Percentiles rank a stretch among this genome's conserved stretches.
Evolutionary conservation across 768 basidiomycete genomes (phyloP).

Genomic region (Rhodotorula kratochvilovae): DNA sequence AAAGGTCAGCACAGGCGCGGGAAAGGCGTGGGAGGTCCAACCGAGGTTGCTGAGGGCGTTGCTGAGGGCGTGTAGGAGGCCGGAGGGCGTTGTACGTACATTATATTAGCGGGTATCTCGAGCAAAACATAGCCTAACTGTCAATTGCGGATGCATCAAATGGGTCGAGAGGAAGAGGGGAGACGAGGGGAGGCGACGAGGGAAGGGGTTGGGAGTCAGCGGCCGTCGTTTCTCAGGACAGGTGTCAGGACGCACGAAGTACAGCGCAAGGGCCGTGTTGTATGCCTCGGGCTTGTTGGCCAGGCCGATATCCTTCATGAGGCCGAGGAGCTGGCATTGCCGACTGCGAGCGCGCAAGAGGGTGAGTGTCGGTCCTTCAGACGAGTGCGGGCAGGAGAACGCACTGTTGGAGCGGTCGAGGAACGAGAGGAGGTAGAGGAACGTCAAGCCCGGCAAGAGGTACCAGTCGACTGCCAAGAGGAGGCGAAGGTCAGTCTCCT

Average conservation of each 20-base stretch:
- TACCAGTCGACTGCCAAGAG: slow-evolving; percentile 19
- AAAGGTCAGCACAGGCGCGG: slow-evolving; percentile 44
- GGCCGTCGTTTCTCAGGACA: background rate
- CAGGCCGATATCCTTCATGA: slow-evolving; percentile 28
- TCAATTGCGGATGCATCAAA: background rate
- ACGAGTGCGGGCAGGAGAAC: background rate
- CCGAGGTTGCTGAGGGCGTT: background rate
- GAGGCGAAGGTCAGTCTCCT: no score
- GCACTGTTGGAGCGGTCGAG: slow-evolving; percentile 19
- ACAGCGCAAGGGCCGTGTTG: slow-evolving; percentile 21
- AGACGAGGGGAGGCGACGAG: background rate
- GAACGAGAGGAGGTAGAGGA: slow-evolving; percentile 25
- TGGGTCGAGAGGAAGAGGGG: background rate
- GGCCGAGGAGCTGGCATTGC: slow-evolving; percentile 21
- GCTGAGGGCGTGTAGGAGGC: no score
- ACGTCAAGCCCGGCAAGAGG: slow-evolving; percentile 24
- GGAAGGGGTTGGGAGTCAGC: background rate
- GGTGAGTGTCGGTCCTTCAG: no score
- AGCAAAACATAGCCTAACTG: slow-evolving; percentile 27
- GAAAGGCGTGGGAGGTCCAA: background rate
- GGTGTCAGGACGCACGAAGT: background rate
- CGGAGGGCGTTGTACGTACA: background rate
- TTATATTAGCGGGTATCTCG: slow-evolving; percentile 31
- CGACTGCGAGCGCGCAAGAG: background rate
- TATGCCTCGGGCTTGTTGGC: slow-evolving; percentile 6